Conservation (phyloP, 129 eudicot genomes). For the Flaveria trinervia region DNA sequence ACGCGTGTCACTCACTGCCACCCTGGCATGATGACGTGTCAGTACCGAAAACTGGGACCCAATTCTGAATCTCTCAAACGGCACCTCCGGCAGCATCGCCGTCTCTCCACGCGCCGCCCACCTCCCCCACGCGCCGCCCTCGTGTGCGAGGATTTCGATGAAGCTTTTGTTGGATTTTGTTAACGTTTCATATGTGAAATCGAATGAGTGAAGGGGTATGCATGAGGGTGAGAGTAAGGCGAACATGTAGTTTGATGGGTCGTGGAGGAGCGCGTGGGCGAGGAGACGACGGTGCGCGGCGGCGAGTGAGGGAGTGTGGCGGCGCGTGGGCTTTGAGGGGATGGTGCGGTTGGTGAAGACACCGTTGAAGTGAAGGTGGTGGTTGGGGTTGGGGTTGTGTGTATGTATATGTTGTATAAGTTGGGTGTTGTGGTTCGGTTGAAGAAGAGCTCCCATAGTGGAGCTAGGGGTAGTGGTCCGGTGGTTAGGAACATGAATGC, state of each 20-base stretch:
- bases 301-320: constrained; percentile 59
- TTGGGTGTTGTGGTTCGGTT: constrained; percentile 32
- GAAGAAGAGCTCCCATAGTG: constrained; percentile 80
- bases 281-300: constrained; percentile 65
- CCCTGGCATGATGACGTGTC: constrained; percentile 73
- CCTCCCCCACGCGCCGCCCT: constrained; percentile 52
- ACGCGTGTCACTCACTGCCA: constrained; percentile 53
- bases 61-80: constrained; percentile 49
- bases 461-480: constrained; percentile 58
- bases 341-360: constrained; percentile 65
- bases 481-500: constrained; percentile 84
- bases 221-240: constrained; percentile 77
- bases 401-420: constrained; percentile 74
- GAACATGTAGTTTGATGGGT: constrained; percentile 61
- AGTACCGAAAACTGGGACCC: constrained; percentile 89
- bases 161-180: constrained; percentile 54
- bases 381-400: constrained; percentile 67
- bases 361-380: constrained; percentile 44
- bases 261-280: constrained; percentile 72
- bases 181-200: constrained; percentile 52
- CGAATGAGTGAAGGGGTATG: constrained; percentile 74
- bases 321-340: constrained; percentile 77
- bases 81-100: constrained; percentile 75
- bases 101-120: constrained; percentile 90
- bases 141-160: constrained; percentile 63